Evolutionary conservation across 116 monocot genomes (phyloP).

Genomic region (Phalaenopsis hybrid): DNA sequence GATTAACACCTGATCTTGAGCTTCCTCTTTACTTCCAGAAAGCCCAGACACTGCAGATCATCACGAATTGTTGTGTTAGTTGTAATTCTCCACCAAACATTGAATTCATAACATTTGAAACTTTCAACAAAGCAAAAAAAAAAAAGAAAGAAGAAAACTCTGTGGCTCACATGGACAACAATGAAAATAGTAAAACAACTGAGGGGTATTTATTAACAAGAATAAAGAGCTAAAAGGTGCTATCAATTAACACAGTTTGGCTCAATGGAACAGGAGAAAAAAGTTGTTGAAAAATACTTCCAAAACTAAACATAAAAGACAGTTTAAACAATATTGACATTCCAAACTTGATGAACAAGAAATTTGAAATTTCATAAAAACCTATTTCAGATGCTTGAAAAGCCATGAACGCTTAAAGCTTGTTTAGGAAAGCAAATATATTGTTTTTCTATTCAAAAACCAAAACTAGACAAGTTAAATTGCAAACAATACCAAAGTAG

Average conservation of each 20-base stretch:
- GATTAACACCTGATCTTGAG: conserved; percentile 81
- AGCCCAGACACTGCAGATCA: conserved; percentile 75
- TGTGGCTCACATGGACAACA: neutral
- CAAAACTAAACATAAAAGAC: neutral
- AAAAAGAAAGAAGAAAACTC: neutral
- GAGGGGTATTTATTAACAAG: neutral
- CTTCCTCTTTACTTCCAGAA: conserved; percentile 84
- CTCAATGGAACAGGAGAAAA: neutral
- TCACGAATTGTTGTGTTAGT: neutral
- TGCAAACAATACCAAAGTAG: neutral
- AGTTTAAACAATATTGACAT: neutral
- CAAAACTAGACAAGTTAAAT: neutral
- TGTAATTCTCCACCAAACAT: neutral
- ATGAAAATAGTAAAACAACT: neutral
- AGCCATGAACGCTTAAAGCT: neutral
- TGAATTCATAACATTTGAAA: neutral
- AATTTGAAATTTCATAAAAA: neutral
- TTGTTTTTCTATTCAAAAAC: neutral
- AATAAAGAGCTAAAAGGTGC: neutral
- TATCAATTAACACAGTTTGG: neutral
- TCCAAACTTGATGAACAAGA: neutral
- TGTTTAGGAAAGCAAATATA: neutral
- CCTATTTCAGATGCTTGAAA: neutral
- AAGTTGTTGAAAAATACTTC: neutral
- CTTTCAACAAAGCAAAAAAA: neutral